Evolutionary conservation across 169 alveolate genomes (phyloP).

Genomic region (Plasmodium gonderi): DNA sequence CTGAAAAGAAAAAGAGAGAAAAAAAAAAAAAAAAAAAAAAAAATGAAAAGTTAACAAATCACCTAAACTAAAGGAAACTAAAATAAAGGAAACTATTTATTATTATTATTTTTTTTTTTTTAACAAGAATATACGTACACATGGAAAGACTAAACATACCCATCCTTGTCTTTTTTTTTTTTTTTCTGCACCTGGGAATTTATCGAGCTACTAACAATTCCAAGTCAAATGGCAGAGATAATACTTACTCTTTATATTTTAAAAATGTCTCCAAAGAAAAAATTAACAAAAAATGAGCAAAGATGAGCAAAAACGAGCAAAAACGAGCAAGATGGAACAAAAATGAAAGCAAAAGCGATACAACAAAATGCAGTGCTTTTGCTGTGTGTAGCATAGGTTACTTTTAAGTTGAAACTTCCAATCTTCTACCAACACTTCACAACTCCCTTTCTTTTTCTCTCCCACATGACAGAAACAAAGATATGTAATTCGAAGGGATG

Average conservation of each 20-base stretch:
- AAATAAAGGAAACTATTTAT: too few species aligned
- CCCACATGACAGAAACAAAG: slow-evolving; percentile 39
- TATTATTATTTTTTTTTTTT: too few species aligned
- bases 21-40: too few species aligned
- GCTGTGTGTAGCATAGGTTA: background rate
- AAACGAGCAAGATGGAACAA: background rate
- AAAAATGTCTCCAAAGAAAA: slow-evolving; percentile 39
- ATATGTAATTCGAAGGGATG: slow-evolving; percentile 51
- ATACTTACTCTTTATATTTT: slow-evolving; percentile 48
- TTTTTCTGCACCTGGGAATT: slow-evolving; percentile 11
- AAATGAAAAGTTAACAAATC: too few species aligned
- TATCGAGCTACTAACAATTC: background rate
- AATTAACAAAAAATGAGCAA: background rate
- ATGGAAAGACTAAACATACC: slow-evolving; percentile 5
- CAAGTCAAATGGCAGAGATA: slow-evolving; percentile 1
- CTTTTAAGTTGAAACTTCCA: background rate
- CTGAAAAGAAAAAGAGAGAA: too few species aligned
- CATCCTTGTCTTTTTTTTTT: slow-evolving; percentile 18
- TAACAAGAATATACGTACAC: slow-evolving; percentile 12
- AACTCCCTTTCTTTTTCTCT: background rate
- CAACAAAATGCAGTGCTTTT: background rate
- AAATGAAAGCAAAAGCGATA: too few species aligned
- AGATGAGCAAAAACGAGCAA: background rate
- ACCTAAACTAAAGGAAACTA: too few species aligned
- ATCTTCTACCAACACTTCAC: background rate